Conservation (phyloP, 2,329 filamentous ascomycete genomes). For the Orbilia oligospora region DNA sequence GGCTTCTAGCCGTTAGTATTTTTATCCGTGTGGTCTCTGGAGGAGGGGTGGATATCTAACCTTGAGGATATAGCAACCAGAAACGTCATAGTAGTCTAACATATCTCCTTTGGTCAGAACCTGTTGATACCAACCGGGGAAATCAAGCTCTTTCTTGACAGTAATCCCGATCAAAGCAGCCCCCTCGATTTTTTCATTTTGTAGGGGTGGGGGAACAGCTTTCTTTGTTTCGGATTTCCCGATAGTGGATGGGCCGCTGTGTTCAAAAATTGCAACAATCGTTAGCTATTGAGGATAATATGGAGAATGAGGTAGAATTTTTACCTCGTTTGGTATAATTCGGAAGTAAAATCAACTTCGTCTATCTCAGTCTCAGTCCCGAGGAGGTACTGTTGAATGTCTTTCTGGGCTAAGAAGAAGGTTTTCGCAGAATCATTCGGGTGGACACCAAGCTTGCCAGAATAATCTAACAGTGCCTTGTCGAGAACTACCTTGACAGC, state of each 20-base stretch:
- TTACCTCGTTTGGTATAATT: constrained; percentile 38
- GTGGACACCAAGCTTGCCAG: constrained; percentile 62
- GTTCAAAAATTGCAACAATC: background rate
- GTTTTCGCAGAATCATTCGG: constrained; percentile 63
- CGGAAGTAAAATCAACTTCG: constrained; percentile 58
- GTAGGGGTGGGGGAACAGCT: constrained; percentile 68
- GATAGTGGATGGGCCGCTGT: constrained; percentile 55
- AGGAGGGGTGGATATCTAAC: constrained; percentile 64
- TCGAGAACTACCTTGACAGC: constrained; percentile 64
- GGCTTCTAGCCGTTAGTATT: constrained; percentile 68
- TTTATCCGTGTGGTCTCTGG: constrained; percentile 4
- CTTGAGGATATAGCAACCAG: constrained; percentile 97
- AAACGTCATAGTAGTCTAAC: constrained; percentile 98
- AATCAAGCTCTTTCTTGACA: constrained; percentile 85
- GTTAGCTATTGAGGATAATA: background rate
- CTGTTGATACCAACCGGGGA: constrained; percentile 97
- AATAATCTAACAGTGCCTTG: constrained; percentile 62
- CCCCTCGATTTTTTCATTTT: constrained; percentile 71
- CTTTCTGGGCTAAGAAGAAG: constrained; percentile 61
- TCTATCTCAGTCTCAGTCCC: constrained; percentile 62
- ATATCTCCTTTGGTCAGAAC: constrained; percentile 96
- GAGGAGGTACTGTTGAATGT: constrained; percentile 63
- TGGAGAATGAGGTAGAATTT: background rate
- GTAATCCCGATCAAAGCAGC: constrained; percentile 87
- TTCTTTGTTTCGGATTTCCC: constrained; percentile 69